phyloP scores from a whole-genome alignment of 257 asterid species.

The Solanum neorickii region DNA sequence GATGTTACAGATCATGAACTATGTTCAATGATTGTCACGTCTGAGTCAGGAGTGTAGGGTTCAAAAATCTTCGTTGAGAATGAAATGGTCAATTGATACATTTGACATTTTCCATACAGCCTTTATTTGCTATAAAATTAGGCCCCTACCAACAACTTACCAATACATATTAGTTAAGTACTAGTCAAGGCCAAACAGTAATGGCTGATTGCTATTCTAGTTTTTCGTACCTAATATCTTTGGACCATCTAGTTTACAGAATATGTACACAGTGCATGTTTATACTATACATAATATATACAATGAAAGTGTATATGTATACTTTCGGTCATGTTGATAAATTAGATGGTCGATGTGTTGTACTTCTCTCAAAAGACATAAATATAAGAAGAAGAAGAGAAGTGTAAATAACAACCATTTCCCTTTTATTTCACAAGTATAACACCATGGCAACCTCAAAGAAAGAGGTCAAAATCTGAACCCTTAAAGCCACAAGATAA shows the following conservation, averaged over 20 bases:
- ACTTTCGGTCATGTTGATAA: too few relatives aligned
- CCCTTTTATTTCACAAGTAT: constrained; percentile 34
- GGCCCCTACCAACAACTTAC: neutral
- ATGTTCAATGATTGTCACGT: neutral
- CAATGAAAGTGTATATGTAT: too few relatives aligned
- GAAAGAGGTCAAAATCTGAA: constrained; percentile 33
- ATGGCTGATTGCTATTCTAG: neutral
- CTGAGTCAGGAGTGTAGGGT: neutral
- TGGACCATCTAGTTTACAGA: neutral
- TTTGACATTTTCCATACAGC: neutral
- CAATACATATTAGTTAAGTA: neutral
- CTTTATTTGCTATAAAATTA: neutral
- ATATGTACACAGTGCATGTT: neutral
- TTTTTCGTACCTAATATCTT: neutral
- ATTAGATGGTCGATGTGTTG: too few relatives aligned
- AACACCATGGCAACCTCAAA: constrained; percentile 18
- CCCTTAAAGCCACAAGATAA: constrained; percentile 29
- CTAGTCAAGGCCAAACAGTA: neutral
- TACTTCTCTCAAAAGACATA: neutral
- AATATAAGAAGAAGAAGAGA: neutral
- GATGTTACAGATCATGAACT: neutral
- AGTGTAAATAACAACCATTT: neutral
- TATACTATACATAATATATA: too few relatives aligned
- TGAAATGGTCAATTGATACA: neutral
- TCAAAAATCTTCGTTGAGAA: neutral